Conservation (phyloP, 2,329 filamentous ascomycete species). For the Trichoderma asperellum region DNA sequence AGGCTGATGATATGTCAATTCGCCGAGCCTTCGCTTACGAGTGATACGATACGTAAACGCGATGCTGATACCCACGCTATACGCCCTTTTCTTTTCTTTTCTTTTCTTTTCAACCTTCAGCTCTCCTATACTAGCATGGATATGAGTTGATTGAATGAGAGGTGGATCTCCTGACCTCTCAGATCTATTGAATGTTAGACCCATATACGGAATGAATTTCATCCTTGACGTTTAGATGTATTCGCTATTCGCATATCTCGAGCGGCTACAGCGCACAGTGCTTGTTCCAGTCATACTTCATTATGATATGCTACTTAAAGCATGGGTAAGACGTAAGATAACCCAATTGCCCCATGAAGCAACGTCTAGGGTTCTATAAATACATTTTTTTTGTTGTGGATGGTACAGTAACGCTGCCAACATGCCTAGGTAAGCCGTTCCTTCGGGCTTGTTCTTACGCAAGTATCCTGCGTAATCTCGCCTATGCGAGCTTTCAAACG, state of each 20-base stretch:
- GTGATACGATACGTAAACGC: not conserved
- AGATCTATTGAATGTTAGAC: not conserved
- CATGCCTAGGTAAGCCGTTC: not conserved
- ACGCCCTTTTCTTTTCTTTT: not conserved
- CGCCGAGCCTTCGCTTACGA: not conserved
- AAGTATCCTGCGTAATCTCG: constrained; percentile 26
- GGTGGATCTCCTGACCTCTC: no score
- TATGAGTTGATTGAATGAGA: not conserved
- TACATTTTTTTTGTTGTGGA: constrained; percentile 24
- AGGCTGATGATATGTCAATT: not conserved
- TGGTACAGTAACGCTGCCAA: constrained; percentile 25
- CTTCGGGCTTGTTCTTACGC: not conserved
- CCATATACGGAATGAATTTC: not conserved
- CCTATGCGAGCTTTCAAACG: constrained; percentile 14
- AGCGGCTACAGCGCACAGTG: not conserved
- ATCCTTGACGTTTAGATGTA: not conserved
- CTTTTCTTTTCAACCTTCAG: not conserved
- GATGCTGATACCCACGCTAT: not conserved
- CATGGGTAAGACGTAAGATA: not conserved
- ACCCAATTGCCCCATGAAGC: constrained; percentile 5
- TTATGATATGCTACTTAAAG: constrained; percentile 4
- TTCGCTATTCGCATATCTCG: not conserved
- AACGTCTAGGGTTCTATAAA: constrained; percentile 26
- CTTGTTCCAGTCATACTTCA: constrained; percentile 19
- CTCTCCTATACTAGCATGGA: not conserved